Evolutionary conservation across 805 yeast species (phyloP), one percentile per base, ranked within the genome.

Genomic region (Yarrowia sp.): DNA sequence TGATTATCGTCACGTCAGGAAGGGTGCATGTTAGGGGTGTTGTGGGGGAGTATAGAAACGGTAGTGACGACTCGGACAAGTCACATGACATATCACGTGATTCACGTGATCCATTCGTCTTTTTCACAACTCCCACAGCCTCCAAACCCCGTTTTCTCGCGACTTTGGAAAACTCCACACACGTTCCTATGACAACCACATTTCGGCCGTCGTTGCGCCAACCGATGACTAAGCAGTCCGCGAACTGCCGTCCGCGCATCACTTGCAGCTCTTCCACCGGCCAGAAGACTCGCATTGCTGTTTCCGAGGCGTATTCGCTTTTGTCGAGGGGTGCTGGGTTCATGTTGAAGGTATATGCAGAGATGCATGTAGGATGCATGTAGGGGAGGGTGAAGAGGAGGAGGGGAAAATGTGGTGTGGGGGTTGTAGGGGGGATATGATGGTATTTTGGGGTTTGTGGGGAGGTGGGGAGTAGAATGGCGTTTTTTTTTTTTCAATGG

Each of bases 1-100:
- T 69, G 4, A 88, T 75, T 2, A 85, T 70, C n/a, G 72, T 69
- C 48, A 24, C 48, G 48, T 43, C 48, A 5, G 48, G 32, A 16
- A 24, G 14, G 10, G 48, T 1, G 17, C 28, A 41, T 11, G 46
- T 7, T 22, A 41, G 22, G 5, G 46, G 30, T 3, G 10, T 24
- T 3, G 21, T 9, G 8, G 32, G 19, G 1, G 48, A 7, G 32
- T 9, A 24, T 9, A 32, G 22, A 32, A 43, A 43, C 4, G 48
- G 48, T 8, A 43, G 22, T 3, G 24, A n/a, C 4, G 16, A 21
- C 5, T n/a, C 21, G 8, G 41, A 36, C 7, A 16, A 19, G 24
- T 40, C 28, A 12, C 16, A n/a, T 40, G 28, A 40, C 44, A 22
- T 5, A 9, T 17, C 41, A 17, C 3, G 44, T 11, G 7, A 5